Percentiles rank a stretch among this genome's conserved stretches.
These are phyloP conservation scores for Hondaea fermentalgiana DNA, from an alignment of 108 stramenopile species.

Conservation along the genomic window DNA sequence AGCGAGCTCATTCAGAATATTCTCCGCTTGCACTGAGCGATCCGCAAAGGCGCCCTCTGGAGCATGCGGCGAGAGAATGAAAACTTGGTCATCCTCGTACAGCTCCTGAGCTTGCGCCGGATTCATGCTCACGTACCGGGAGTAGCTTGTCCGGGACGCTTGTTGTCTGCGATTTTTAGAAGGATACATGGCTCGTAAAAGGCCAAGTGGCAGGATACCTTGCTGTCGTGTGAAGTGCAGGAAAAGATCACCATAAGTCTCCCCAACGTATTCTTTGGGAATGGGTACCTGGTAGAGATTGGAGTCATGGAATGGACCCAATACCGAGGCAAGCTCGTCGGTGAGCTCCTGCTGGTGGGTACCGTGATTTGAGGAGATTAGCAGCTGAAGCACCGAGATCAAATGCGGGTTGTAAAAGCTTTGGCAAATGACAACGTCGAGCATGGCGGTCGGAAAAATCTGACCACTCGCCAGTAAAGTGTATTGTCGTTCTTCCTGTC, in stretches of 20 bases:
- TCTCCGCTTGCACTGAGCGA: background rate
- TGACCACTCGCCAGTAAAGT: background rate
- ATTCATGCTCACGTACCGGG: background rate
- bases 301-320: background rate
- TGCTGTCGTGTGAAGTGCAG: background rate
- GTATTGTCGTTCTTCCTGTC: background rate
- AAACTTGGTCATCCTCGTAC: background rate
- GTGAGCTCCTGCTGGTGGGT: background rate
- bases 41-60: background rate
- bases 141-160: background rate
- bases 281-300: background rate
- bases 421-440: conserved; percentile 21
- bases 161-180: background rate
- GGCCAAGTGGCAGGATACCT: background rate
- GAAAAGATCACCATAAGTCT: background rate
- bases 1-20: background rate
- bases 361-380: background rate
- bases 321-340: background rate
- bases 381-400: background rate
- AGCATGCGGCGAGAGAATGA: background rate
- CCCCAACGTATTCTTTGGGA: background rate
- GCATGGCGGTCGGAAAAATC: background rate
- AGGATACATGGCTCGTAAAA: background rate
- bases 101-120: background rate
- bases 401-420: conserved; percentile 22